Conservation (phyloP, 2,329 filamentous ascomycete species). For the Dendrostoma leiphaemia region DNA sequence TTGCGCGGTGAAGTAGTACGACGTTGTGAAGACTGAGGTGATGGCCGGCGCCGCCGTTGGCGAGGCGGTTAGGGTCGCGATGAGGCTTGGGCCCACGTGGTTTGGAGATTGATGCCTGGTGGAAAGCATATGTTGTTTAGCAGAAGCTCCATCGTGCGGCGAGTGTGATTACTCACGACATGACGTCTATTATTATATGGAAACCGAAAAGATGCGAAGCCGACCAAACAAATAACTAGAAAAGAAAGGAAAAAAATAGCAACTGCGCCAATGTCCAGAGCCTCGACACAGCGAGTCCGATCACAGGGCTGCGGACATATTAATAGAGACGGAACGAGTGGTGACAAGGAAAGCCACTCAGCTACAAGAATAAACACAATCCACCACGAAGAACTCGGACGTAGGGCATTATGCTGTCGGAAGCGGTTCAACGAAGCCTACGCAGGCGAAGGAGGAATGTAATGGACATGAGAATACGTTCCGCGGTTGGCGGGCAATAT, state of each 20-base stretch:
- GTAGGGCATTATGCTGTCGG: background rate
- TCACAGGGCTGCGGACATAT: background rate
- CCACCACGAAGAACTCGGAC: background rate
- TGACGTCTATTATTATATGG: background rate
- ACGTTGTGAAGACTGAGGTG: constrained; percentile 32
- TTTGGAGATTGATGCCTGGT: background rate
- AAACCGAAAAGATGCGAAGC: background rate
- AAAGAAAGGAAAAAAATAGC: too few relatives aligned
- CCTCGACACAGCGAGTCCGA: background rate
- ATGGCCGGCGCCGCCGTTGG: constrained; percentile 20
- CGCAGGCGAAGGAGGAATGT: constrained; percentile 17
- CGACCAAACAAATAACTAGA: background rate
- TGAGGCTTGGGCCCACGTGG: background rate
- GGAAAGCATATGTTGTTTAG: background rate
- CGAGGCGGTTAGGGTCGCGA: background rate
- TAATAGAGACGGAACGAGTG: background rate
- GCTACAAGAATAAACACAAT: background rate
- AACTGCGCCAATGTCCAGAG: background rate
- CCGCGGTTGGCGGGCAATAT: too few relatives aligned
- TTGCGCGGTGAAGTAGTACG: constrained; percentile 35
- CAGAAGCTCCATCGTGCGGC: background rate
- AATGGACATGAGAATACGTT: constrained; percentile 20
- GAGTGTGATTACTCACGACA: constrained; percentile 4
- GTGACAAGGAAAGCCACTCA: background rate
- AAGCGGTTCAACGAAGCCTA: too few relatives aligned